Evolutionary conservation across 2,329 filamentous ascomycete species (phyloP).

Genomic region (Periconia digitata): DNA sequence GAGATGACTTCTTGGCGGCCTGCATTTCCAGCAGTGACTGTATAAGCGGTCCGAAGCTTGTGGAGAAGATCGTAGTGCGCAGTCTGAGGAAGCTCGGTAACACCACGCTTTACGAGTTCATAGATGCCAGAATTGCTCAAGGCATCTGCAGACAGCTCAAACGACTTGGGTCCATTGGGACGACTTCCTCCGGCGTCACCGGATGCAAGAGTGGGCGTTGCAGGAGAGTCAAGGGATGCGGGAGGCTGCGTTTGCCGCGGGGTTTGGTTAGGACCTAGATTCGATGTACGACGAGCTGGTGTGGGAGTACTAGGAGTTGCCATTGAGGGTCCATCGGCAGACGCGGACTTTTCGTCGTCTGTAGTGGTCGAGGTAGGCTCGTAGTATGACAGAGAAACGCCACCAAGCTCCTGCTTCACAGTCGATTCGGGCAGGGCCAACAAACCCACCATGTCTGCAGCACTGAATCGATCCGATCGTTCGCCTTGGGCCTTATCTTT

Average conservation of each 20-base stretch:
- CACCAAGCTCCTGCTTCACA: conserved; percentile 76
- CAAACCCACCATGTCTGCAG: conserved; percentile 73
- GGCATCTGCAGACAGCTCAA: conserved; percentile 63
- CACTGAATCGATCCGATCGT: conserved; percentile 37
- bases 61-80: conserved; percentile 83
- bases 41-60: conserved; percentile 80
- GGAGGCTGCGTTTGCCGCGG: conserved; percentile 53
- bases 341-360: conserved; percentile 21
- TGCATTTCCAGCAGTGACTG: conserved; percentile 66
- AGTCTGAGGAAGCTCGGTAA: conserved; percentile 67
- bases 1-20: conserved; percentile 75
- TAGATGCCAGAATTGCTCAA: conserved; percentile 47
- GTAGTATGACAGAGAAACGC: conserved; percentile 81
- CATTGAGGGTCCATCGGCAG: conserved; percentile 49
- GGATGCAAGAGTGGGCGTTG: conserved; percentile 48
- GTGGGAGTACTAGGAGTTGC: conserved; percentile 69
- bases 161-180: conserved; percentile 36
- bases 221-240: conserved; percentile 52
- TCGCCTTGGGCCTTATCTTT: conserved; percentile 68
- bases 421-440: conserved; percentile 50
- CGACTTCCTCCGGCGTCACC: conserved; percentile 27
- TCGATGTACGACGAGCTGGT: conserved; percentile 68
- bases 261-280: conserved; percentile 51
- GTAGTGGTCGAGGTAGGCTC: conserved; percentile 40
- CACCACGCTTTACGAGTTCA: conserved; percentile 44